Evolutionary conservation across 192 early-diverging fungal species (phyloP), one percentile per base, ranked within the genome.

Genomic region (Geosiphon pyriformis): DNA sequence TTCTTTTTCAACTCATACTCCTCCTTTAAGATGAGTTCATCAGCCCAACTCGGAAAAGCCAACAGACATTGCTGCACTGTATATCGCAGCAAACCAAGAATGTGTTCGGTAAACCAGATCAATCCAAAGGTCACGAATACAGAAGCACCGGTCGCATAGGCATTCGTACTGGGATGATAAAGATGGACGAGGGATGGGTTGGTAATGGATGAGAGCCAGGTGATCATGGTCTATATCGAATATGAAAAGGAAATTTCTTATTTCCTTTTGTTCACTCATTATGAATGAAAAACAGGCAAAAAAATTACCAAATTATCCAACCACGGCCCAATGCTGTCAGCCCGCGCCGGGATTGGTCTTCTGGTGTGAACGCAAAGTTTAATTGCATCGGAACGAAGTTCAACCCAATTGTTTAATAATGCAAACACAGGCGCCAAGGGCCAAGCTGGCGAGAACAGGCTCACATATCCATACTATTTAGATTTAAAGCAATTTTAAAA

Each of bases 361-460:
- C 89, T 81, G 4, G 84, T 81, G 50, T 87, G 81, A 37, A 80
- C 86, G 68, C 88, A 89, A 61, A 98, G 85, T 74, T 98, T 98
- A 73, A 92, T 84, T 0, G 93, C 94, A 73, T 98, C 94, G 7
- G 87, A 82, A 52, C 95, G 82, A 56, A 98, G 73, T 80, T 98
- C 94, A 32, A 95, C 65, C 83, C 87, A 93, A 77, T 98, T 96
- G 76, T 96, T 96, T 31, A 96, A 35, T 35, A 94, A 76, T 32
- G 88, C 89, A 18, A 84, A 85, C 46, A 96, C 67, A 4, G 92
- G 85, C 1, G 92, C 87, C 64, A 94, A 79, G 2, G 94, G 90
- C 92, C 91, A 96, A 7, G 88, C 84, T 0, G 86, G 76, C 25
- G 89, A 90, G 73, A 98, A 98, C 62, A 94, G 77, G 20, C 85